Conservation (phyloP, 2,329 filamentous ascomycete genomes). For the Fusarium sambucinum region DNA sequence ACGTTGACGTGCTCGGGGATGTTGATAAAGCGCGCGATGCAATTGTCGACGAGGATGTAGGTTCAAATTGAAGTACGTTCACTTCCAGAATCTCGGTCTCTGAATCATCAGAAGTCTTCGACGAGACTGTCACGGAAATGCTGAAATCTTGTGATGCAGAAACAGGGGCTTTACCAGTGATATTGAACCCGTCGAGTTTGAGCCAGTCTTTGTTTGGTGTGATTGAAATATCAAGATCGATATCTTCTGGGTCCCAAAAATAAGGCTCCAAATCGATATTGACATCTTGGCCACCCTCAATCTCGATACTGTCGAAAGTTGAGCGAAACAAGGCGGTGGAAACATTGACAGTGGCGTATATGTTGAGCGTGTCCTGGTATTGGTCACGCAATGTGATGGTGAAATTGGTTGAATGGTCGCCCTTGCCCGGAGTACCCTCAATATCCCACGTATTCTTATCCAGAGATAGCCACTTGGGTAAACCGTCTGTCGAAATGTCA, state of each 20-base stretch:
- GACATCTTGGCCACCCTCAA: constrained; percentile 57
- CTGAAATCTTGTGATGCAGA: constrained; percentile 50
- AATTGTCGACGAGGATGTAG: constrained; percentile 35
- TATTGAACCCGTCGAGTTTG: constrained; percentile 52
- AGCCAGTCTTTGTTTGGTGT: constrained; percentile 60
- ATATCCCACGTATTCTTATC: constrained; percentile 72
- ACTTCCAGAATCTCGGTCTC: constrained; percentile 57
- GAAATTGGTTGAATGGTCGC: constrained; percentile 71
- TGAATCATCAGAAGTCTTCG: constrained; percentile 50
- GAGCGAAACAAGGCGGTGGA: constrained; percentile 56
- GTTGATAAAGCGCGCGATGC: constrained; percentile 29
- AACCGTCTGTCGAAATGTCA: constrained; percentile 61
- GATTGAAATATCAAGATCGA: constrained; percentile 54
- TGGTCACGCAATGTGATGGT: constrained; percentile 70
- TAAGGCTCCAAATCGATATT: constrained; percentile 58
- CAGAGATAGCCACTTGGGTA: constrained; percentile 78
- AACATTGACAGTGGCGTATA: constrained; percentile 60
- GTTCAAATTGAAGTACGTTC: constrained; percentile 49
- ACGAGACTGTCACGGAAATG: constrained; percentile 51
- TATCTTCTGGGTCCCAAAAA: constrained; percentile 56
- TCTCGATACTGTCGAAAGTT: constrained; percentile 55
- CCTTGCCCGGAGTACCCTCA: constrained; percentile 72
- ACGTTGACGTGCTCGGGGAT: constrained; percentile 40
- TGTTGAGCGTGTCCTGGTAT: constrained; percentile 69
- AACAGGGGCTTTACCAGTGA: constrained; percentile 58